Conservation (phyloP, 2,329 filamentous ascomycete genomes). For the Dothiorella sarmentorum region DNA sequence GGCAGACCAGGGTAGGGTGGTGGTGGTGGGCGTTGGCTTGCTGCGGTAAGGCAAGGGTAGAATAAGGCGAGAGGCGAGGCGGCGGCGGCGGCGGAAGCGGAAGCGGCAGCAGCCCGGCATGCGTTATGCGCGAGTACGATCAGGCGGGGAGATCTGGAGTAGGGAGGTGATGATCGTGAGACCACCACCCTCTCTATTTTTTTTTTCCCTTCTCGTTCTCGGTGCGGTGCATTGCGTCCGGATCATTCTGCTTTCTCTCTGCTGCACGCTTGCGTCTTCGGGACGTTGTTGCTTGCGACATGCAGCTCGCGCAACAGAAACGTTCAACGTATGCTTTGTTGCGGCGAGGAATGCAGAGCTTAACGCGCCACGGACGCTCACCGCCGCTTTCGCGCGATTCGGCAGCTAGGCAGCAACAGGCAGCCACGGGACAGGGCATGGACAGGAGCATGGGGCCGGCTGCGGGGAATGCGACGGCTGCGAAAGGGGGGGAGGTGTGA, state of each 20-base stretch:
- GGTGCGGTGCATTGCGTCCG: too few species aligned
- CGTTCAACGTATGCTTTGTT: too few species aligned
- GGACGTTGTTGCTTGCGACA: too few species aligned
- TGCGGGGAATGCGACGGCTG: background rate
- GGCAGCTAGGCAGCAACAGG: background rate
- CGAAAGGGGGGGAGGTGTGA: slow-evolving; percentile 3
- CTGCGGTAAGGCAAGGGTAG: slow-evolving; percentile 12
- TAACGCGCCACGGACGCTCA: slow-evolving; percentile 6
- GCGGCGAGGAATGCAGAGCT: background rate
- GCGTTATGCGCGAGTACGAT: background rate
- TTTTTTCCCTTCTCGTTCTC: too few species aligned
- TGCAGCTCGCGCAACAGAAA: too few species aligned
- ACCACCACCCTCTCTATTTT: too few species aligned
- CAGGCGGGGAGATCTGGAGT: slow-evolving; percentile 12
- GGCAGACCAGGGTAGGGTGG: background rate
- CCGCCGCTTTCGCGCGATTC: slow-evolving; percentile 13
- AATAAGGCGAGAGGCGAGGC: slow-evolving; percentile 3
- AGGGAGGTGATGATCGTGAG: slow-evolving; percentile 5
- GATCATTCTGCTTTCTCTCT: too few species aligned
- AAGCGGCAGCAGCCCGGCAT: too few species aligned
- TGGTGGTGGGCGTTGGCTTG: slow-evolving; percentile 7
- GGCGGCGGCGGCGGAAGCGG: too few species aligned
- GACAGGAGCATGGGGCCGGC: too few species aligned
- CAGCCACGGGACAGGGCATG: background rate
- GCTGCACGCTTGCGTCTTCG: slow-evolving; percentile 3